A percentile compares a stretch with the other conserved stretches of the same genome.
These are phyloP conservation scores for Podochytrium sp. DNA, from an alignment of 192 early-diverging fungal genomes.

Conservation along the genomic window DNA sequence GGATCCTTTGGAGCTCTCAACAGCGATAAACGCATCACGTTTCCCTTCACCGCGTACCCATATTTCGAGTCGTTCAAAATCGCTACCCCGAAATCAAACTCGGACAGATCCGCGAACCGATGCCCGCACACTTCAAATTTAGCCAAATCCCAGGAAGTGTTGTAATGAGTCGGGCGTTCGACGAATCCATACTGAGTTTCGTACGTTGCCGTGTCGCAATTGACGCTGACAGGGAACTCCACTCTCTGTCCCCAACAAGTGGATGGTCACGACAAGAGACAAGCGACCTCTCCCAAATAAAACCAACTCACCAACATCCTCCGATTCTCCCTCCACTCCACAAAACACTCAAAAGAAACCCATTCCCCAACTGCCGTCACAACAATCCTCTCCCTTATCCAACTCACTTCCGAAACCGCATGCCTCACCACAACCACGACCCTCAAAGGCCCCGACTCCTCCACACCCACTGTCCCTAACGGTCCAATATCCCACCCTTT, in stretches of 20 bases:
- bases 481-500: constrained; percentile 63
- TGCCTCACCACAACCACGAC: constrained; percentile 72
- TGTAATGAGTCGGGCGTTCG: constrained; percentile 91
- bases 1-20: constrained; percentile 68
- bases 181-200: constrained; percentile 93
- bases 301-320: constrained; percentile 68
- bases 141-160: constrained; percentile 87
- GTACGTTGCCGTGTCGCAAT: constrained; percentile 84
- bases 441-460: constrained; percentile 80
- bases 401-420: constrained; percentile 60
- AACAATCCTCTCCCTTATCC: constrained; percentile 73
- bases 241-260: constrained; percentile 67
- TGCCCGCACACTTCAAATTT: constrained; percentile 97
- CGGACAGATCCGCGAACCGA: constrained; percentile 93
- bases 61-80: constrained; percentile 91
- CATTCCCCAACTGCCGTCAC: constrained; percentile 71
- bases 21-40: constrained; percentile 80
- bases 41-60: constrained; percentile 83
- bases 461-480: constrained; percentile 58
- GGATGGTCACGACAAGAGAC: neutral
- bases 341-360: constrained; percentile 84
- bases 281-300: neutral
- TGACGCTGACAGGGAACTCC: constrained; percentile 86
- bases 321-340: constrained; percentile 91
- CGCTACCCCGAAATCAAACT: constrained; percentile 92